Percentiles rank a stretch among this genome's conserved stretches.
These are phyloP conservation scores for Torrubiellomyces zombiae DNA, from an alignment of 2,329 filamentous ascomycete species.

Conservation along the genomic window DNA sequence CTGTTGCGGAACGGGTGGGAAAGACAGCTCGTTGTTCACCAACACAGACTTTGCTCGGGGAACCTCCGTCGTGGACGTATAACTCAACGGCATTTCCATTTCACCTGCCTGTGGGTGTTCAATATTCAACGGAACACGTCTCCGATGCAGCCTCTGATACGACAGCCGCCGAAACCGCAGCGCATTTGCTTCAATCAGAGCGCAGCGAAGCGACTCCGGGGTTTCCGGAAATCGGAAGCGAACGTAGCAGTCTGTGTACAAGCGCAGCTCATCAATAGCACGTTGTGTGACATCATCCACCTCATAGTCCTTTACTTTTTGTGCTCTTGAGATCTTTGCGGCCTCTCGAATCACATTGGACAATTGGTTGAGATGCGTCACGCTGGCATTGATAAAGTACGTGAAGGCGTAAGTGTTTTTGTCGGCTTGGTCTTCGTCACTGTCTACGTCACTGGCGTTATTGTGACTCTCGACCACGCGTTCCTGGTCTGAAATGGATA, in stretches of 20 bases:
- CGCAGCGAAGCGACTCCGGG: conserved; percentile 9
- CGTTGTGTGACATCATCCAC: conserved; percentile 11
- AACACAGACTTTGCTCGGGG: too few relatives aligned
- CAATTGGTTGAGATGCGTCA: conserved; percentile 13
- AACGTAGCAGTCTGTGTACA: conserved; percentile 13
- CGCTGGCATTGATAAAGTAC: conserved; percentile 10
- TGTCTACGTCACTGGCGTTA: too few relatives aligned
- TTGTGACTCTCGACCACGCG: too few relatives aligned
- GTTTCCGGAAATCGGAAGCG: conserved; percentile 11
- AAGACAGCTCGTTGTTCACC: too few relatives aligned
- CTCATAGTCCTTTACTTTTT: conserved; percentile 9
- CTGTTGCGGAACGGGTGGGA: too few relatives aligned
- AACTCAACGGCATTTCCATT: too few relatives aligned
- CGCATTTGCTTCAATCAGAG: conserved; percentile 3
- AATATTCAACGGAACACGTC: too few relatives aligned
- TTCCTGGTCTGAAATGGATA: too few relatives aligned
- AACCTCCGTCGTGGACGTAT: too few relatives aligned
- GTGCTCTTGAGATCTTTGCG: conserved; percentile 9
- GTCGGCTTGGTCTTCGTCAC: too few relatives aligned
- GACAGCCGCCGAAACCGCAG: conserved; percentile 1
- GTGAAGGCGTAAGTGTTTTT: too few relatives aligned
- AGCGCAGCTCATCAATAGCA: conserved; percentile 11
- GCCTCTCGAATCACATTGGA: conserved; percentile 12
- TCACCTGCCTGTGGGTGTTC: too few relatives aligned
- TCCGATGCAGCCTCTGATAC: neutral